phyloP scores from a whole-genome alignment of 139 green algal species.

The Diplosphaera chodatii region DNA sequence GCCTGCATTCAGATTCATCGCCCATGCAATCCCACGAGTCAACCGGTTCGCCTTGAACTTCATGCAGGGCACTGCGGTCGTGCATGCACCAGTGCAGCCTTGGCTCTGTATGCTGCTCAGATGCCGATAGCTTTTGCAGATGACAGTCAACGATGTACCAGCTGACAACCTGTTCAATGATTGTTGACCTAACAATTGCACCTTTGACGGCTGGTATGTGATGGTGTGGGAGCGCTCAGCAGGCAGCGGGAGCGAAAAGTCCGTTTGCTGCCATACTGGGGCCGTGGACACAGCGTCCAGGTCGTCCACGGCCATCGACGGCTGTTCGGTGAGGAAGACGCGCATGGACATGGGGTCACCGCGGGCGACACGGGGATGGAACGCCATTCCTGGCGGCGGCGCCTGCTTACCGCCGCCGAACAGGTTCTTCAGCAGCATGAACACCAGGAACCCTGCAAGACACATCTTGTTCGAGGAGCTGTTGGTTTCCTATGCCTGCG shows the following conservation, averaged over 20 bases:
- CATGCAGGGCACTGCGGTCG: too few species aligned
- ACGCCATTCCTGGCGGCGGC: background rate
- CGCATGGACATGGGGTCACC: background rate
- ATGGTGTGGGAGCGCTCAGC: slow-evolving; percentile 15
- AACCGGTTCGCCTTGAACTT: too few species aligned
- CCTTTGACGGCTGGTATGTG: slow-evolving; percentile 38
- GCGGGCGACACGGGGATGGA: background rate
- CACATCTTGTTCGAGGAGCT: too few species aligned
- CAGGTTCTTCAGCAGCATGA: background rate
- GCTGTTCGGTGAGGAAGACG: background rate
- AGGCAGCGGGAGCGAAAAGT: slow-evolving; percentile 26
- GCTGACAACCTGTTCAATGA: too few species aligned
- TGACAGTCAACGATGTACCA: too few species aligned
- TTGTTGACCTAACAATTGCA: too few species aligned
- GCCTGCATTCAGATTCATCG: slow-evolving; percentile 40
- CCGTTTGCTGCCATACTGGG: slow-evolving; percentile 51
- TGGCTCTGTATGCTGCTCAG: too few species aligned
- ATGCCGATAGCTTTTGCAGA: too few species aligned
- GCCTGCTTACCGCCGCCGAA: background rate
- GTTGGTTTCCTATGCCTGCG: too few species aligned
- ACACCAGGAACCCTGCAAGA: background rate
- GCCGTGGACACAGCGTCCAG: background rate
- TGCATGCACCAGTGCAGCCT: too few species aligned
- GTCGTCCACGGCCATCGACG: background rate
- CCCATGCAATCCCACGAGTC: too few species aligned